A percentile compares a stretch with the other conserved stretches of the same genome.
Evolutionary conservation across 129 eudicot genomes (phyloP).

Genomic region (Apium graveolens): DNA sequence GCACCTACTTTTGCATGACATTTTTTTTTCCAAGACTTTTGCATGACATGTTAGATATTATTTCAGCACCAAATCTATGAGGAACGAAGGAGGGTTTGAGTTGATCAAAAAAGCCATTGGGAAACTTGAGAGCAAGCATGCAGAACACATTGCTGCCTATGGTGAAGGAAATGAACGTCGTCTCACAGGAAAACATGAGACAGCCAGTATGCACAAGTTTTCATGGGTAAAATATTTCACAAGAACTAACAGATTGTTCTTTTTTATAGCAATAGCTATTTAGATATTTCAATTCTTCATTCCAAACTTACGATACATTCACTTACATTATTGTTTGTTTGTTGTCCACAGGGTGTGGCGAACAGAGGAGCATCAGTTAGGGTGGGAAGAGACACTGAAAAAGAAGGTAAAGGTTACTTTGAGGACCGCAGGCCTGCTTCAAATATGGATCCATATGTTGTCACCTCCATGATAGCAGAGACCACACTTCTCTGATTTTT

Average conservation of each 20-base stretch:
- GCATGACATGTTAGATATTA: constrained; percentile 1
- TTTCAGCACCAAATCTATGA: constrained; percentile 81
- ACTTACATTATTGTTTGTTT: neutral
- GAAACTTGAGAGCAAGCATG: constrained; percentile 70
- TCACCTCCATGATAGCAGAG: constrained; percentile 44
- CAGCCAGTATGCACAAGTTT: constrained; percentile 74
- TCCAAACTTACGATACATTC: neutral
- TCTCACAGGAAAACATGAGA: constrained; percentile 83
- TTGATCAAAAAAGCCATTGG: constrained; percentile 78
- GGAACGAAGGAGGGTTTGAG: constrained; percentile 81
- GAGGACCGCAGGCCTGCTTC: constrained; percentile 12
- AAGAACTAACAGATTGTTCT: neutral
- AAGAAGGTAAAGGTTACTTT: constrained; percentile 41
- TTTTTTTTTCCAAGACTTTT: neutral
- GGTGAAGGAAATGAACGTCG: constrained; percentile 99
- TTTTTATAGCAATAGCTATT: too few relatives aligned
- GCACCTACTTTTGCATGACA: neutral
- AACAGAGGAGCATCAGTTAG: constrained; percentile 89
- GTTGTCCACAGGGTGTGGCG: constrained; percentile 57
- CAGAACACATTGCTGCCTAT: constrained; percentile 86
- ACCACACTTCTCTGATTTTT: constrained; percentile 35
- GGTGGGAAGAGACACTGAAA: constrained; percentile 77
- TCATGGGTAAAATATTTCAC: constrained; percentile 61
- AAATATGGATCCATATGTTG: constrained; percentile 31
- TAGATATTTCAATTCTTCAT: neutral